Base-by-base conservation (phyloP, 2,329 filamentous ascomycete genomes). In the Aspergillus sp. region DNA sequence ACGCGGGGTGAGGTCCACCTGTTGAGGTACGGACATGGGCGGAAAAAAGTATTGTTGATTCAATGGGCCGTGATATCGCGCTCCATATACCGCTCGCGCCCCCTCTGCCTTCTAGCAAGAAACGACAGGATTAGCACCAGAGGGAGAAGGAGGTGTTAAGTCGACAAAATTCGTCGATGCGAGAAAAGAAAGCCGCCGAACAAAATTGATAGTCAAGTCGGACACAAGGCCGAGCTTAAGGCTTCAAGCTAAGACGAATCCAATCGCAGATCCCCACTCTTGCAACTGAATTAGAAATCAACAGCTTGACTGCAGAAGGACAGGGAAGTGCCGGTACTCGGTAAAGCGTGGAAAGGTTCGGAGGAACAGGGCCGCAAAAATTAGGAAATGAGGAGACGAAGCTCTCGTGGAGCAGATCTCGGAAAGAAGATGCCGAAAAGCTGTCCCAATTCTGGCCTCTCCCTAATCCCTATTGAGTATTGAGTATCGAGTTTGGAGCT, bases 1-100 rank as follows among this genome's bases (percentile, higher is more conserved):
- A 47, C 45, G 23, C 15, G 55, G 35, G 45, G 39, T 15, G 14
- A 27, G 44, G n/a, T 52, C 56, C 17, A 46, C 47, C 55, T 52
- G 46, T 51, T 52, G 52, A 15, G 55, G 27, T 12, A 45, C 58
- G 35, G 49, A 46, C 60, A 65, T 65, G 47, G 33, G 52, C 19
- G 47, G 33, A 31, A 31, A 31, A 31, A 31, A 31, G 23, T 31
- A 33, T 27, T 25, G 17, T 40, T 50, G 12, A n/a, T 25, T 40
- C 21, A 41, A 40, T 39, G 15, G 15, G 19, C 11, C 5, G 17
- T 17, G 11, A 55, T 33, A 23, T 33, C 50, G 46, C 2, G n/a
- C 17, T 33, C 23, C 53, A 55, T 50, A 8, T 8, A 47, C 33
- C 7, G 9, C 23, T 27, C 27, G 37, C 35, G 40, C 14, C 8